Percentiles rank a stretch among this genome's conserved stretches.
phyloP scores from a whole-genome alignment of 2,329 filamentous ascomycete genomes.

The Furcasterigmium sp. region DNA sequence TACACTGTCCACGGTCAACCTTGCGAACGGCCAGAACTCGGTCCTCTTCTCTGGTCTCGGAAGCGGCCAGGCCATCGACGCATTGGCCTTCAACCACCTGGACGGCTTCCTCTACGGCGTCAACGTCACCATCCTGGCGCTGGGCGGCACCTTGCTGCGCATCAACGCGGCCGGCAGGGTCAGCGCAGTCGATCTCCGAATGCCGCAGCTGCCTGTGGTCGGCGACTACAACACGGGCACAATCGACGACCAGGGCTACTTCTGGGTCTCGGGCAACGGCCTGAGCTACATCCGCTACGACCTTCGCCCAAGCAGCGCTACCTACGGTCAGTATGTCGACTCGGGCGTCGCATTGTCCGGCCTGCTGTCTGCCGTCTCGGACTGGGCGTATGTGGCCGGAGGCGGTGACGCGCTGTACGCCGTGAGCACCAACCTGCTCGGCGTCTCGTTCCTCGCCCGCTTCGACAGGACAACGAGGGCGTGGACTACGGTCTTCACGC shows the following conservation, averaged over 20 bases:
- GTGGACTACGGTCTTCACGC: constrained; percentile 3
- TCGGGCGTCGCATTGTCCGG: background rate
- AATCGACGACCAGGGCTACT: constrained; percentile 14
- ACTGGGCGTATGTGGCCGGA: constrained; percentile 15
- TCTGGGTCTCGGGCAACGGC: constrained; percentile 11
- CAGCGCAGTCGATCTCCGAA: constrained; percentile 2
- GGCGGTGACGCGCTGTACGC: constrained; percentile 11
- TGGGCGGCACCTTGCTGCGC: constrained; percentile 11
- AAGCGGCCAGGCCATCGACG: constrained; percentile 14
- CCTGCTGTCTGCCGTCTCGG: constrained; percentile 5
- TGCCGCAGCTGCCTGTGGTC: constrained; percentile 2
- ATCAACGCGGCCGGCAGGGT: constrained; percentile 13
- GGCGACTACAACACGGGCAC: constrained; percentile 13
- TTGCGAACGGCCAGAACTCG: constrained; percentile 3
- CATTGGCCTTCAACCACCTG: constrained; percentile 16
- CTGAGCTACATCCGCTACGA: constrained; percentile 13
- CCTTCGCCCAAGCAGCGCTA: constrained; percentile 12
- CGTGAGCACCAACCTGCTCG: constrained; percentile 6
- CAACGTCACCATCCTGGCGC: background rate
- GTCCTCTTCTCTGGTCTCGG: constrained; percentile 4
- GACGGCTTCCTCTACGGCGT: constrained; percentile 18
- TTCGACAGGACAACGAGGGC: constrained; percentile 8
- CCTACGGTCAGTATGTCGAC: constrained; percentile 9
- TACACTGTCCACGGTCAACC: constrained; percentile 11
- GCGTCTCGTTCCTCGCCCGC: constrained; percentile 8